A percentile compares a stretch with the other conserved stretches of the same genome.
Evolutionary conservation across 2,329 filamentous ascomycete species (phyloP).

Genomic region (Pseudopyrenochaeta lycopersici): DNA sequence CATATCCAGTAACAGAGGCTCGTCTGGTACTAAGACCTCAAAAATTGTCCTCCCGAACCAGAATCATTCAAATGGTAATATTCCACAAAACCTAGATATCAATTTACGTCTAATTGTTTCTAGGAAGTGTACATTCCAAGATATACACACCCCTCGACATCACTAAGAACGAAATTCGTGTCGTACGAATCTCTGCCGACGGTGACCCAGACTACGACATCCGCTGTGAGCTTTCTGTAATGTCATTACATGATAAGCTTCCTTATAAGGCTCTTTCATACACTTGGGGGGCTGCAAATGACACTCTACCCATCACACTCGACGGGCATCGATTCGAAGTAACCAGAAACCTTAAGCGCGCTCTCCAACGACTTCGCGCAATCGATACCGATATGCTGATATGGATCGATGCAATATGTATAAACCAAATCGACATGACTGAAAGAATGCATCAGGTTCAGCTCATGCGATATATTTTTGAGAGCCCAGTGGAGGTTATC

Average conservation of each 20-base stretch:
- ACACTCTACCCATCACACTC: conserved; percentile 8
- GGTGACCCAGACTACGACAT: conserved; percentile 8
- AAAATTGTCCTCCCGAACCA: no score
- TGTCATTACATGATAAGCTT: conserved; percentile 6
- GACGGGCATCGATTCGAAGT: conserved; percentile 10
- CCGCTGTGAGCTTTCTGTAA: conserved; percentile 8
- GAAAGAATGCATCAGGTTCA: neutral
- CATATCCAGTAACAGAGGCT: no score
- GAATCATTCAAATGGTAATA: no score
- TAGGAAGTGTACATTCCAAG: no score
- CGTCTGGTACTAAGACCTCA: no score
- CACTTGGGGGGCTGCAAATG: conserved; percentile 15
- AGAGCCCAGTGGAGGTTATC: conserved; percentile 5
- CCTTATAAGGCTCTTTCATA: conserved; percentile 20
- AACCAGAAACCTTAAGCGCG: conserved; percentile 14
- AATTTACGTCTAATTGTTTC: no score
- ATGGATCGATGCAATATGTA: conserved; percentile 1
- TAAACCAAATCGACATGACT: neutral
- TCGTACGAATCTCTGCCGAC: no score
- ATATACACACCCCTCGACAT: no score
- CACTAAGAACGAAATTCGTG: no score
- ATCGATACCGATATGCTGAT: neutral
- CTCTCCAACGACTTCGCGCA: conserved; percentile 6
- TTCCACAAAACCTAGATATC: no score
- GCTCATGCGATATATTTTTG: neutral